phyloP scores from a whole-genome alignment of 805 yeast species.

The Groenewaldozyma salmanticensis region DNA sequence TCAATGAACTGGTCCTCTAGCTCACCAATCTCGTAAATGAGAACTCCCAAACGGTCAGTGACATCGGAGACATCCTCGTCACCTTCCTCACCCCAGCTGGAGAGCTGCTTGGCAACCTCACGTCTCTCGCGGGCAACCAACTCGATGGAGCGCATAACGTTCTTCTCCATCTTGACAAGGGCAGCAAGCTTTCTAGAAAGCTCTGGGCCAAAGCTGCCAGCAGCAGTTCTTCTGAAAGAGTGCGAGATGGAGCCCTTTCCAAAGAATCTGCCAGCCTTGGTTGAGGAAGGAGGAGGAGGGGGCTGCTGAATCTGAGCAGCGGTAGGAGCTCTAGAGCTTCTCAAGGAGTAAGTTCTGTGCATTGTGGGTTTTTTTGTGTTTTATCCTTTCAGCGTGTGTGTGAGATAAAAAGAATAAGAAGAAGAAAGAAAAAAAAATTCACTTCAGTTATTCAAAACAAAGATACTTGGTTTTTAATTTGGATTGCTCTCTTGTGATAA shows the following conservation, averaged over 20 bases:
- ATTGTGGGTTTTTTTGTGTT: conserved; percentile 33
- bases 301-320: conserved; percentile 92
- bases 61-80: conserved; percentile 96
- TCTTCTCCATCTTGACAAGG: conserved; percentile 92
- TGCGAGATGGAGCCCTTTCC: conserved; percentile 56
- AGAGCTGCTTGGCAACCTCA: conserved; percentile 93
- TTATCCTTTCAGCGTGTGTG: neutral
- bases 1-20: conserved; percentile 97
- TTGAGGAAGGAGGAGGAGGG: conserved; percentile 89
- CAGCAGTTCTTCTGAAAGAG: conserved; percentile 60
- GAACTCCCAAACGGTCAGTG: conserved; percentile 93
- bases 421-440: conserved; percentile 4
- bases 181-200: conserved; percentile 84
- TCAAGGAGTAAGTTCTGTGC: conserved; percentile 98
- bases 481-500: too few species aligned
- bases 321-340: conserved; percentile 93
- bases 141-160: conserved; percentile 89
- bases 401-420: neutral
- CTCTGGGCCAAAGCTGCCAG: conserved; percentile 93
- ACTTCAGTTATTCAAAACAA: neutral
- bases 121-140: conserved; percentile 88
- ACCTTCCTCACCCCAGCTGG: conserved; percentile 95
- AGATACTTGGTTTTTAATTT: too few species aligned
- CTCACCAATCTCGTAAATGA: conserved; percentile 93
- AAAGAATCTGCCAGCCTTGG: conserved; percentile 76